Evolutionary conservation across 2,329 filamentous ascomycete genomes (phyloP), one percentile per base, ranked within the genome.

Genomic region (Stemphylium lycopersici): DNA sequence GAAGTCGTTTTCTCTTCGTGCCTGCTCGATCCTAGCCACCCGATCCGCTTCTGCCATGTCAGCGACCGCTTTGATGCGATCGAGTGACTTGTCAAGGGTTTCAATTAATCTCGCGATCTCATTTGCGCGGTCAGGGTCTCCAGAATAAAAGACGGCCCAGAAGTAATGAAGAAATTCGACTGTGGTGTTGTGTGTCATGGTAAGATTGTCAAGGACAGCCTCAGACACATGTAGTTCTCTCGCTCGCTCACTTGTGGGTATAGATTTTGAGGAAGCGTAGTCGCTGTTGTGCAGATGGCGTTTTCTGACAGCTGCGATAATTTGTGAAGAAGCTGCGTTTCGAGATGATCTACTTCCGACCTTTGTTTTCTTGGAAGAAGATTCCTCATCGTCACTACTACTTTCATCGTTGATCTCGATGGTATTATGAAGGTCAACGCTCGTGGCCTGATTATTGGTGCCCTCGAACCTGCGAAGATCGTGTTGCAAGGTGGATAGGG

Each of bases 161-260:
- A 99, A 99, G 74, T 98, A 96, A 66, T 93, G 90, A n/a, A 99
- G 80, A 68, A 98, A 99, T 70, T 99, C 95, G 33, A 90, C 89
- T 0, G 91, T 96, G 0, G 95, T 99, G 48, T 93, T 93, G 72
- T 98, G 92, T 0, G 93, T 96, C 50, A 90, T 81, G 11, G 80
- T 81, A n/a, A 90, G 70, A 15, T 83, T 83, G 61, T 89, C 86
- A 61, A 86, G 87, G 1, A 86, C 78, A 2, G 74, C 48, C 49
- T 76, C 70, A 11, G 72, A 73, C 0, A 82, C 70, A 20, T 67
- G 64, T 12, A 72, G 38, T 44, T 70, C 68, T 16, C 67, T 62
- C 37, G 68, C 68, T 43, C 70, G 68, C 47, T 73, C 68, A 34
- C 50, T 62, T 7, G 69, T 67, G 15, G 67, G 52, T 6, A 61